Evolutionary conservation across 2,329 filamentous ascomycete species (phyloP).

Genomic region (Colletotrichum eremochloae): DNA sequence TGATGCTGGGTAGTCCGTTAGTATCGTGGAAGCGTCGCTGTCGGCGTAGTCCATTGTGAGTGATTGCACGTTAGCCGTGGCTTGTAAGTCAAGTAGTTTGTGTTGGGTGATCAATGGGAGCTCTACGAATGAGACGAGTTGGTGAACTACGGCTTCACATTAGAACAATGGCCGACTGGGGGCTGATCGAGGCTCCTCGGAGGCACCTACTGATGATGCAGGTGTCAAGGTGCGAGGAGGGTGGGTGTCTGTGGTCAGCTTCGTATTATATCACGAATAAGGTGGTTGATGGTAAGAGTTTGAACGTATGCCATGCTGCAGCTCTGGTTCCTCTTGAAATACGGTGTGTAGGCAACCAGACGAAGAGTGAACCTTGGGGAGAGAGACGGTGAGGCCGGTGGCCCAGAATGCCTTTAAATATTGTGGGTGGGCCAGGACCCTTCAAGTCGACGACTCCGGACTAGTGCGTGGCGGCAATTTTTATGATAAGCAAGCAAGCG

Average conservation of each 20-base stretch:
- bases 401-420: constrained; percentile 23
- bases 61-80: constrained; percentile 4
- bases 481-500: constrained; percentile 23
- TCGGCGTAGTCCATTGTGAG: constrained; percentile 9
- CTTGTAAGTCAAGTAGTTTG: not conserved
- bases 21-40: constrained; percentile 24
- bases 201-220: constrained; percentile 10
- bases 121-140: not conserved
- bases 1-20: constrained; percentile 37
- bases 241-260: constrained; percentile 16
- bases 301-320: constrained; percentile 22
- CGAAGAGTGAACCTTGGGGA: not conserved
- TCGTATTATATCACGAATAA: constrained; percentile 11
- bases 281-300: not conserved
- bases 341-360: constrained; percentile 2
- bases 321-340: not conserved
- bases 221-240: constrained; percentile 6
- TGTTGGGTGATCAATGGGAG: not conserved
- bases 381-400: constrained; percentile 2
- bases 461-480: constrained; percentile 29
- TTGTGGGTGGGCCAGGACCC: constrained; percentile 30
- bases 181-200: constrained; percentile 3
- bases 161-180: constrained; percentile 2
- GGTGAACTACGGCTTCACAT: not conserved
- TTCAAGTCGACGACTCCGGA: constrained; percentile 22